Evolutionary conservation across 108 stramenopile species (phyloP).

Genomic region (Nitzschia palea): DNA sequence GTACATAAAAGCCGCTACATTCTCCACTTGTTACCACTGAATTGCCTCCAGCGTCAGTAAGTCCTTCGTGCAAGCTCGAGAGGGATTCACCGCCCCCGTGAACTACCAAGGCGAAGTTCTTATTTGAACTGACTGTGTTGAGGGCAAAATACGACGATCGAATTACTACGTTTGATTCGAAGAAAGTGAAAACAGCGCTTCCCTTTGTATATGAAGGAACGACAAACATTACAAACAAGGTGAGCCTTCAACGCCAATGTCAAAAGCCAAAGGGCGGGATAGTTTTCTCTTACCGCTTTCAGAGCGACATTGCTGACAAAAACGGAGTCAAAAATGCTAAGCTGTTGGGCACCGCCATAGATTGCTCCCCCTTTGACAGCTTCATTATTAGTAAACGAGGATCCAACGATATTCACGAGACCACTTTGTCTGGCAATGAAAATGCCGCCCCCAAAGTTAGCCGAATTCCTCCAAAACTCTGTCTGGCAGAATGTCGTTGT

Average conservation of each 20-base stretch:
- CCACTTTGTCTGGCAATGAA: slow-evolving; percentile 4
- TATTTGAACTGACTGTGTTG: not conserved
- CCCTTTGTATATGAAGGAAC: not conserved
- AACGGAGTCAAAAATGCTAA: slow-evolving; percentile 11
- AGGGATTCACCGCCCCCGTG: not conserved
- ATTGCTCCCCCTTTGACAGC: slow-evolving; percentile 20
- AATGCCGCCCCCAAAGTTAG: slow-evolving; percentile 9
- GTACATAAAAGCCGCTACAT: slow-evolving; percentile 6
- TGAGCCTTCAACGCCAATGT: not conserved
- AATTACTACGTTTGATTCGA: not conserved
- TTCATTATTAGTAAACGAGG: slow-evolving; percentile 10
- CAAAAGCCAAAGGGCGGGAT: too few relatives aligned
- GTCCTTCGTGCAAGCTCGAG: not conserved
- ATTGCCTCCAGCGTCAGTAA: slow-evolving; percentile 10
- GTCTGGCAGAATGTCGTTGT: slow-evolving; percentile 13
- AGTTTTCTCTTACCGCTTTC: not conserved
- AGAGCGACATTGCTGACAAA: slow-evolving; percentile 15
- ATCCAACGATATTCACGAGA: slow-evolving; percentile 11
- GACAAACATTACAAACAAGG: not conserved
- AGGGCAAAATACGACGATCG: not conserved
- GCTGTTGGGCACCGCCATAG: slow-evolving; percentile 4
- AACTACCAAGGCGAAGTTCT: not conserved
- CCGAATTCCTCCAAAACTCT: slow-evolving; percentile 10
- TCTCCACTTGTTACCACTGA: slow-evolving; percentile 1
- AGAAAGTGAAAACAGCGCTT: not conserved